Evolutionary conservation across 2,329 filamentous ascomycete species (phyloP), one percentile per base, ranked within the genome.

Genomic region (Ophiognomonia clavigignenti-juglandacearum): DNA sequence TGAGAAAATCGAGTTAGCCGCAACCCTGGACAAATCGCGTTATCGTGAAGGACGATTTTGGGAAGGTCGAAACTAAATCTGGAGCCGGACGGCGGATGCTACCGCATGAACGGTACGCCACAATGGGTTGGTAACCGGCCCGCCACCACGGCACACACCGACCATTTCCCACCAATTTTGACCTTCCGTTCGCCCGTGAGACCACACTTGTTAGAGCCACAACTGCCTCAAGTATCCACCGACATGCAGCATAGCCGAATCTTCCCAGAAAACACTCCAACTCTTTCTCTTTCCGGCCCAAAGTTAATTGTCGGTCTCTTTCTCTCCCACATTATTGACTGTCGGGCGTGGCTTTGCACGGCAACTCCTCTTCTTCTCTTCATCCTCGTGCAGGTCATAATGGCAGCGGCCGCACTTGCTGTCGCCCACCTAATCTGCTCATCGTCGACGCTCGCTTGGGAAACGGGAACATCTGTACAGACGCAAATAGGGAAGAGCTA

Each of bases 1-100:
- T 97, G 67, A 39, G 29, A 32, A 22, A 19, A 3, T 4, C 10
- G 23, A 16, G 36, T 51, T 46, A 51, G 49, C 42, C 48, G 35
- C 24, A 36, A 19, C 34, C 27, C 34, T 43, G 43, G 3, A 36
- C 45, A 43, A 47, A 45, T 45, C 41, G 19, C 23, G 37, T 26
- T 38, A 56, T 60, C 37, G 58, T 49, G 37, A 47, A 36, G 54
- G 53, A 29, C n/a, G 43, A 38, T 47, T 51, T 51, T 34, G 39
- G 55, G 44, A 56, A 53, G 57, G 50, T 53, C 37, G 47, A 45
- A 45, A 40, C 27, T 6, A 32, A 50, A 43, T 37, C n/a, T n/a
- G n/a, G n/a, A n/a, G n/a, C n/a, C n/a, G n/a, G n/a, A n/a, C n/a
- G 46, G 22, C 38, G 49, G 41, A 45, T 51, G 49, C 45, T 45